Evolutionary conservation across 2,329 filamentous ascomycete species (phyloP), one percentile per base, ranked within the genome.

Genomic region (Fusarium sp.): DNA sequence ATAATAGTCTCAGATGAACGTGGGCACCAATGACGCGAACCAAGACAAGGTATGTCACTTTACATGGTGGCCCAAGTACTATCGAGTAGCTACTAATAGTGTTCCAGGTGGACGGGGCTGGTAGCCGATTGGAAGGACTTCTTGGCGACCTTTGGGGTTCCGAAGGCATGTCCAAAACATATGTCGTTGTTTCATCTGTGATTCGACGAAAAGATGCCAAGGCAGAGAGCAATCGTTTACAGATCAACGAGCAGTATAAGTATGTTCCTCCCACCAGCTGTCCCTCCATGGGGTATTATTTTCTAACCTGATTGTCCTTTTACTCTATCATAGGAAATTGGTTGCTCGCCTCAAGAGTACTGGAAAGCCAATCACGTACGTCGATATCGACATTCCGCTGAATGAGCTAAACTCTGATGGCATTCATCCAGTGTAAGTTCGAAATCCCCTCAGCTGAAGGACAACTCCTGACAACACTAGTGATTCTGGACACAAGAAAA

Each of bases 221-320:
- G 9, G 51, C 40, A n/a, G 51, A 54, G 6, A 28, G 2, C 3
- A 54, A 54, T 15, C 42, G 51, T 3, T 38, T 31, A 13, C 3
- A 54, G 6, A 54, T 54, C 11, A 54, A 54, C 22, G 51, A 54
- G 31, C 51, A 54, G 6, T 54, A 54, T 13, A 20, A 54, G 51
- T 53, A 53, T 20, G 50, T 43, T n/a, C 2, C 18, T 6, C 1
- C 34, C 7, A 40, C 24, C 1, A 22, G 7, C n/a, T n/a, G n/a
- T n/a, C n/a, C n/a, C n/a, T n/a, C n/a, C n/a, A n/a, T n/a, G n/a
- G n/a, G n/a, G n/a, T n/a, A n/a, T n/a, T n/a, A n/a, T n/a, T n/a
- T n/a, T n/a, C n/a, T n/a, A n/a, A n/a, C n/a, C n/a, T n/a, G n/a
- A n/a, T n/a, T n/a, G n/a, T n/a, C n/a, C n/a, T n/a, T n/a, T n/a